A percentile compares a stretch with the other conserved stretches of the same genome.
These are phyloP conservation scores for Aspergillus pseudoviridinutans DNA, from an alignment of 2,329 filamentous ascomycete genomes.

Conservation along the genomic window DNA sequence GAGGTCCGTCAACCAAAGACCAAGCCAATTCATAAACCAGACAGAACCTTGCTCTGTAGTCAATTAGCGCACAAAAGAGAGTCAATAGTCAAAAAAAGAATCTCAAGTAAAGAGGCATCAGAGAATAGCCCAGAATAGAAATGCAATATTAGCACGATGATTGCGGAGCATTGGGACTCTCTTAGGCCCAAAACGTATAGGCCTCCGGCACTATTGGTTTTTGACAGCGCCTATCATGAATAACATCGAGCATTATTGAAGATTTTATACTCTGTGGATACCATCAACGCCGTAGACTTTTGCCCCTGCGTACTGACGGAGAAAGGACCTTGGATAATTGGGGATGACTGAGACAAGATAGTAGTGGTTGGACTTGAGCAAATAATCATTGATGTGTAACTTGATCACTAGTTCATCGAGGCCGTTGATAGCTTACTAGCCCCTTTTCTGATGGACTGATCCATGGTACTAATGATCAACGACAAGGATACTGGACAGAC, in stretches of 20 bases:
- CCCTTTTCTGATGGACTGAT: background rate
- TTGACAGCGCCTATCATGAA: constrained; percentile 15
- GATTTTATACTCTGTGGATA: background rate
- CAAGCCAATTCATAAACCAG: background rate
- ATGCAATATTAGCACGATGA: constrained; percentile 6
- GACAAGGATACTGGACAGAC: background rate
- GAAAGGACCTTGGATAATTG: background rate
- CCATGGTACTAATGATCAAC: background rate
- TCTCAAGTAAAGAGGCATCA: background rate
- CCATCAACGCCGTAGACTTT: background rate
- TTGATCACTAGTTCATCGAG: background rate
- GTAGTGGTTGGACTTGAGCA: constrained; percentile 6
- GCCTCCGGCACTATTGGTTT: constrained; percentile 20
- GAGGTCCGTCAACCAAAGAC: too few relatives aligned
- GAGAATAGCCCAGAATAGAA: background rate
- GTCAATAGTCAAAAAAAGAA: background rate
- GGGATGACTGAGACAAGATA: constrained; percentile 4
- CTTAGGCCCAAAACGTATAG: constrained; percentile 10
- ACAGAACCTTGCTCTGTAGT: background rate
- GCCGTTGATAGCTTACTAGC: background rate
- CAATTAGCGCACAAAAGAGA: background rate
- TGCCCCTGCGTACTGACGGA: background rate
- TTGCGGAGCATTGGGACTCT: constrained; percentile 11
- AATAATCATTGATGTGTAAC: constrained; percentile 9
- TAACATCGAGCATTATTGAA: background rate